Base-by-base conservation (phyloP, 805 yeast genomes). In the Starmerella davenportii region DNA sequence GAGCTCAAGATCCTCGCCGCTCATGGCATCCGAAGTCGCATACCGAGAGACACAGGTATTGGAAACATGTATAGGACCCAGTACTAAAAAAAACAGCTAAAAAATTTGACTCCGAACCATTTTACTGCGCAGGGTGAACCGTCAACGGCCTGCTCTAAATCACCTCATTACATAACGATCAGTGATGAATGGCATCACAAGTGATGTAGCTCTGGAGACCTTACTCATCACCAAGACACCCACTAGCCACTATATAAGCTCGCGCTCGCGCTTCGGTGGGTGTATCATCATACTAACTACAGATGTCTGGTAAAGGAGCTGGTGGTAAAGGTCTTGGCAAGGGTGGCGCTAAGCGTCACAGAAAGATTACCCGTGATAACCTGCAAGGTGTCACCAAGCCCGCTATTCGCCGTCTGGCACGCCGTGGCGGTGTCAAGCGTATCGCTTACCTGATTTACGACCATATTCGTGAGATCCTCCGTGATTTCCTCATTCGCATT, bases 401-500 rank as follows among this genome's bases (percentile, higher is more conserved):
- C 63, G 98, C 98, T 62, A 87, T 87, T 62, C 84, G 98, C 74
- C 87, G 98, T 81, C 79, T 87, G 59, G 98, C 98, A 38, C 87
- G 98, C 78, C 84, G 98, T 81, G 98, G 98, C 72, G 98, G 98
- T 85, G 98, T 87, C 62, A 87, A 87, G 79, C 94, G 98, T 80
- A 87, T 87, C 60, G 87, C 96, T 49, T 96, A 94, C 65, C 72
- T 85, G 63, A 87, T 87, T 65, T 87, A 87, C 73, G 98, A 87
- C 70, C 95, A 87, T 72, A 94, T 90, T 61, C 84, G 98, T 74
- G 85, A 79, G 54, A 95, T 90, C 53, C 72, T 87, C 53, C 85
- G 85, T 71, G 72, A 93, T 42, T 87, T 87, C 79, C 75, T 87
- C 63, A 95, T 82, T 69, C 77, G 80, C 61, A 95, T 90, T 55